These are phyloP conservation scores for Sporisorium reilianum DNA, from an alignment of 1,284 basidiomycete species.

Conservation along the genomic window DNA sequence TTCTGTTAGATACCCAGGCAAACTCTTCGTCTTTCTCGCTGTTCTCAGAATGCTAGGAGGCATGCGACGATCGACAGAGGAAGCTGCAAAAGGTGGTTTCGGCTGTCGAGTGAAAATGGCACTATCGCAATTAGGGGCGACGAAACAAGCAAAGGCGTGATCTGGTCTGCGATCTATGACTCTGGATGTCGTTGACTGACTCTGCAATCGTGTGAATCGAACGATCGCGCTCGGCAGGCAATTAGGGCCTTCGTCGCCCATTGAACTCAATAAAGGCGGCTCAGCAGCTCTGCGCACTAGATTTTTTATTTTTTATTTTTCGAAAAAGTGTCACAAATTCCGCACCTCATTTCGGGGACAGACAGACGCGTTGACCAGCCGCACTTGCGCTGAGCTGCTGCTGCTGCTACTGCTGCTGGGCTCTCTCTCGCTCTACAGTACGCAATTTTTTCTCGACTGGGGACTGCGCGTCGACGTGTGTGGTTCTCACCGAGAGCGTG, in stretches of 20 bases:
- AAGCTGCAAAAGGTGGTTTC: no score
- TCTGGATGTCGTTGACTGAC: not conserved
- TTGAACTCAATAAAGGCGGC: conserved; percentile 1
- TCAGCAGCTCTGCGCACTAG: conserved; percentile 7
- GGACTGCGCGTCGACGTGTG: conserved; percentile 10
- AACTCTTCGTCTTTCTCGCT: no score
- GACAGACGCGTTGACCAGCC: conserved; percentile 8
- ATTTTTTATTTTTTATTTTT: conserved; percentile 1
- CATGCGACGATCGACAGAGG: no score
- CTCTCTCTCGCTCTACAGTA: no score
- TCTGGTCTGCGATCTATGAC: not conserved
- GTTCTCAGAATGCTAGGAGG: no score
- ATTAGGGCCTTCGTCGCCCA: conserved; percentile 30
- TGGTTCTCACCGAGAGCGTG: not conserved
- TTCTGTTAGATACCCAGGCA: no score
- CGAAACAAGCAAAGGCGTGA: conserved; percentile 15
- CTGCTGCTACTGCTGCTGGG: not conserved
- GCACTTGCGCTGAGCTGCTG: not conserved
- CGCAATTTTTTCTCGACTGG: not conserved
- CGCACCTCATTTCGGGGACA: not conserved
- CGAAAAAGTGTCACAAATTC: conserved; percentile 9
- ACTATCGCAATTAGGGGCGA: conserved; percentile 9
- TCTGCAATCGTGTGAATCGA: not conserved
- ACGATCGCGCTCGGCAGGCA: no score
- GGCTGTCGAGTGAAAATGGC: no score